Evolutionary conservation across 2,329 filamentous ascomycete species (phyloP), one percentile per base, ranked within the genome.

Genomic region (Cladosporium sphaerospermum): DNA sequence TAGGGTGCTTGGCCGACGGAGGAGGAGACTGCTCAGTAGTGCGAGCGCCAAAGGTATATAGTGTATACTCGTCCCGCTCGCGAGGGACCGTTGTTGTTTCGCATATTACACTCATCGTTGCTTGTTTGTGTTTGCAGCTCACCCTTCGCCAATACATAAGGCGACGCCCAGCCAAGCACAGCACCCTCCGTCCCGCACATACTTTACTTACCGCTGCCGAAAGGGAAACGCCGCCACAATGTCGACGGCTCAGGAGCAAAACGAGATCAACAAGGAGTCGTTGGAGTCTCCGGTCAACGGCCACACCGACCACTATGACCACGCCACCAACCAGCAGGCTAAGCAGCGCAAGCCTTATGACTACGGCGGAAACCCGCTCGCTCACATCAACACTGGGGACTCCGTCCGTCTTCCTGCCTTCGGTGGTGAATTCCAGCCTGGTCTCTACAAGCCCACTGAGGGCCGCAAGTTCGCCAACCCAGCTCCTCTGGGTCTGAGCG

Each of bases 401-500:
- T 71, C 72, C n/a, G 69, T 71, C 7, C 72, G 73, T 34, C 68
- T 77, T 13, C 64, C 69, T 32, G 73, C 75, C 44, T 78, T 78
- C 51, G 75, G 75, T 63, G 75, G 75, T 69, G 73, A 75, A 59
- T 75, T 78, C 61, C 75, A 78, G 59, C 75, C 75, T 9, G 75
- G 75, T 69, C 70, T 75, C 16, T 77, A 78, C 69, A 65, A 62
- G 57, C 54, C 62, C 44, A 63, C 59, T 48, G 51, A 56, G 33
- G 51, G 60, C 46, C 70, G 70, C 67, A 78, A 77, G 56, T 73
- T 81, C 62, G 80, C 74, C 64, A 83, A 83, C 65, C 80, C 81
- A 44, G 79, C 79, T 54, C 80, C 80, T 9, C 73, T 83, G 18
- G 80, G 80, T 53, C 74, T 83, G 44, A 77, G 80, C 47, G 80